Conservation (phyloP, 768 basidiomycete genomes). For the Cytidiella melzeri region DNA sequence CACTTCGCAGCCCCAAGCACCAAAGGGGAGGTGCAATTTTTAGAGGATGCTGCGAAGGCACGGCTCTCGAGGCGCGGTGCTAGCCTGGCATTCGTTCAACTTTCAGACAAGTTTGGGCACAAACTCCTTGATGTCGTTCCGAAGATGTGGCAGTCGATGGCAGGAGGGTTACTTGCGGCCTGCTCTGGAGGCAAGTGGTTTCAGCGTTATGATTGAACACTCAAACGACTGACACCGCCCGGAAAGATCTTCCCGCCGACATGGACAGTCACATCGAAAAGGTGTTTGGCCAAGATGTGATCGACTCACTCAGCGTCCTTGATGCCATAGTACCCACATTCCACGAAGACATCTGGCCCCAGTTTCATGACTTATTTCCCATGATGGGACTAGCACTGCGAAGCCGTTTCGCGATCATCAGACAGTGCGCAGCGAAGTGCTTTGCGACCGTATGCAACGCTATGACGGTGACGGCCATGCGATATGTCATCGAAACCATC, state of each 20-base stretch:
- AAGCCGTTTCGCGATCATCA: slow-evolving; percentile 83
- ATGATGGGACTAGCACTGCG: slow-evolving; percentile 71
- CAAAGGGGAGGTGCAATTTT: slow-evolving; percentile 34
- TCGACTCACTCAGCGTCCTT: slow-evolving; percentile 88
- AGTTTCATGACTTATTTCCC: slow-evolving; percentile 69
- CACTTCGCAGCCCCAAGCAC: slow-evolving; percentile 27
- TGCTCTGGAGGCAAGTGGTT: slow-evolving; percentile 54
- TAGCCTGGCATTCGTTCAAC: slow-evolving; percentile 68
- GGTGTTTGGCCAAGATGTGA: slow-evolving; percentile 79
- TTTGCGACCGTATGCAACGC: slow-evolving; percentile 85
- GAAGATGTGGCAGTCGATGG: slow-evolving; percentile 93
- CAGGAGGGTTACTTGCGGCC: slow-evolving; percentile 63
- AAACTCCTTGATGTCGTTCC: slow-evolving; percentile 75
- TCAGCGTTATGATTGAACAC: neutral
- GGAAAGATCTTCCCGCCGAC: slow-evolving; percentile 48
- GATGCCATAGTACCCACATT: slow-evolving; percentile 77
- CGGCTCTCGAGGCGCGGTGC: slow-evolving; percentile 82
- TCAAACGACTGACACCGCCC: neutral
- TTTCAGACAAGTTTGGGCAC: slow-evolving; percentile 73
- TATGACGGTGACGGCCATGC: slow-evolving; percentile 84
- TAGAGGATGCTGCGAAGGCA: slow-evolving; percentile 56
- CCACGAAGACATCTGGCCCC: slow-evolving; percentile 61
- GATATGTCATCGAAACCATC: slow-evolving; percentile 78
- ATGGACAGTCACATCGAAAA: slow-evolving; percentile 64
- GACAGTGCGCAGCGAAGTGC: slow-evolving; percentile 81